Base-by-base conservation (phyloP, 495 filamentous ascomycete species). In the Daldinia caldariorum region DNA sequence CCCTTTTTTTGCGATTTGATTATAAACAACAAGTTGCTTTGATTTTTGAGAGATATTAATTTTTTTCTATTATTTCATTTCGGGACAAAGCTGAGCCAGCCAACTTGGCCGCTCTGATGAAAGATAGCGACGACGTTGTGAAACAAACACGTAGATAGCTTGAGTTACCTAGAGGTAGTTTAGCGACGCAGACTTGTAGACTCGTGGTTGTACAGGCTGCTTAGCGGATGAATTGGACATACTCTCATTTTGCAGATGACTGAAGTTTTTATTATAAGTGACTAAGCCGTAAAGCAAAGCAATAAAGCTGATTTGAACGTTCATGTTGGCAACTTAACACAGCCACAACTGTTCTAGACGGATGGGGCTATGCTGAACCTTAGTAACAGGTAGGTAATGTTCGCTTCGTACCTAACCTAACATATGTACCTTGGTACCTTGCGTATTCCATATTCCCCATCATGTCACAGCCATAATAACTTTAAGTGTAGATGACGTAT, bases 21-120 rank as follows among this genome's bases (percentile, higher is more conserved):
- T 60, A 16, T 1, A 35, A 2, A 35, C 53, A 59, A 35, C 6
- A 35, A 59, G 45, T 35, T 34, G 22, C 43, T 45, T 69, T 60
- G 56, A 67, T 51, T 43, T 59, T 63, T 9, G 29, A n/a, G 43
- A 47, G 18, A 47, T 47, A 47, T 47, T 26, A 26, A 39, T 55
- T 26, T 18, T 14, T 38, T 35, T 57, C 22, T 47, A 31, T 41
- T 13, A 14, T 38, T 35, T 26, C 26, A 26, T 26, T 26, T 26
- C 20, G 29, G 22, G 16, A 53, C 45, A 29, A 14, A 59, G 58
- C 34, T 54, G 60, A 61, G 65, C 64, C 65, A 72, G 51, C 70
- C 35, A 72, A 68, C 65, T 72, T 72, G 70, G 65, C 65, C 70
- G 61, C 59, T 67, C 58, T 62, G 53, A 60, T 61, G 22, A 41